phyloP scores from a whole-genome alignment of 2,329 filamentous ascomycete species.

The Aspergillus sp. region DNA sequence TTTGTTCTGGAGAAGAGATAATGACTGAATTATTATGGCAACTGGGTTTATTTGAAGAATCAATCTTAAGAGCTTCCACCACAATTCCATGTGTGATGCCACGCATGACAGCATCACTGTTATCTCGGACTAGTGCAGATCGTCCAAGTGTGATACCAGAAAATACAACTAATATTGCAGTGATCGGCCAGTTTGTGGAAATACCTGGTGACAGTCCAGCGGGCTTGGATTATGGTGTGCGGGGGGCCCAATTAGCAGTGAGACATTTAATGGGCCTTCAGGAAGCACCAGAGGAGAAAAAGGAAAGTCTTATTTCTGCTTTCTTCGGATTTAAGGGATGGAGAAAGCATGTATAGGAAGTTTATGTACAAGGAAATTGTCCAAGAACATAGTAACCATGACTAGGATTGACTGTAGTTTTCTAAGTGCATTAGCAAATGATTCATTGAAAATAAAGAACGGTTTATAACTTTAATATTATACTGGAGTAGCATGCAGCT shows the following conservation, averaged over 20 bases:
- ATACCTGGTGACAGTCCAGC: slow-evolving; percentile 34
- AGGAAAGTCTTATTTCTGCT: too few relatives aligned
- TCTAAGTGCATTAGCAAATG: too few relatives aligned
- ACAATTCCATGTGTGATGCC: slow-evolving; percentile 39
- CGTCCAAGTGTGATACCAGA: slow-evolving; percentile 36
- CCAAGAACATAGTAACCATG: too few relatives aligned
- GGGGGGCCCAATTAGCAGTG: slow-evolving; percentile 33
- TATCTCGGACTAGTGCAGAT: slow-evolving; percentile 30
- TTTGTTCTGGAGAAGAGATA: slow-evolving; percentile 39
- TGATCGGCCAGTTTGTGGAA: slow-evolving; percentile 41
- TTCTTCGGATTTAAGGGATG: too few relatives aligned
- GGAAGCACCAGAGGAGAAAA: slow-evolving; percentile 4
- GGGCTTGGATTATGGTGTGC: slow-evolving; percentile 37
- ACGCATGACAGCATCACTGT: slow-evolving; percentile 33
- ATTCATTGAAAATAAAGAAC: too few relatives aligned
- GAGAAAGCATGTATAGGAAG: too few relatives aligned
- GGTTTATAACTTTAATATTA: too few relatives aligned
- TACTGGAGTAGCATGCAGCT: too few relatives aligned
- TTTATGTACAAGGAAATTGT: too few relatives aligned
- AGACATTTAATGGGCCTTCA: slow-evolving; percentile 21
- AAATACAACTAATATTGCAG: slow-evolving; percentile 32
- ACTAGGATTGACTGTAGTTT: too few relatives aligned
- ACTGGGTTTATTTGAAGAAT: slow-evolving; percentile 28
- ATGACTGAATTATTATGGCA: slow-evolving; percentile 35
- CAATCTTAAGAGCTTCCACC: slow-evolving; percentile 21